Percentiles rank a stretch among this genome's conserved stretches.
Evolutionary conservation across 1,284 basidiomycete species (phyloP).

Genomic region (Moesziomyces antarcticus): DNA sequence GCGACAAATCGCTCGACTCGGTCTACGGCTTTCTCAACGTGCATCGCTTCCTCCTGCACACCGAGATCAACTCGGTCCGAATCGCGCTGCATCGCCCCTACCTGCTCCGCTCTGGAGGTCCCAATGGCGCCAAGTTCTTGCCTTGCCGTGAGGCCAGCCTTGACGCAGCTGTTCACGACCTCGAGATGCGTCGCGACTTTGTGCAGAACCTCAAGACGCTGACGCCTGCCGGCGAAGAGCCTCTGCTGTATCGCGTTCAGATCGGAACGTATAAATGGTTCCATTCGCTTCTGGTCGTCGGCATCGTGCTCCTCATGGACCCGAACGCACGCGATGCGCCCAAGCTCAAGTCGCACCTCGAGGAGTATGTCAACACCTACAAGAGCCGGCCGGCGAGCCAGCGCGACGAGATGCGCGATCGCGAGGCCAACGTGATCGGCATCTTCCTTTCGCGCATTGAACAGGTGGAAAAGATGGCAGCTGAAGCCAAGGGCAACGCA

Average conservation of each 20-base stretch:
- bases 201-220: slow-evolving; percentile 26
- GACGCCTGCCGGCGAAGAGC: slow-evolving; percentile 15
- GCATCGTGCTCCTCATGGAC: slow-evolving; percentile 56
- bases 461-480: slow-evolving; percentile 28
- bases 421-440: slow-evolving; percentile 52
- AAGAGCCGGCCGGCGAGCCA: slow-evolving; percentile 12
- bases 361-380: slow-evolving; percentile 40
- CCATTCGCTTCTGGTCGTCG: slow-evolving; percentile 55
- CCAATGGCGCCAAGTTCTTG: slow-evolving; percentile 38
- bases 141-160: slow-evolving; percentile 56
- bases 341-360: slow-evolving; percentile 44
- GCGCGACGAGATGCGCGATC: slow-evolving; percentile 57
- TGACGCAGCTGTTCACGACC: slow-evolving; percentile 53
- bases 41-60: slow-evolving; percentile 59
- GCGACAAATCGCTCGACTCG: slow-evolving; percentile 52
- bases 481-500: slow-evolving; percentile 2
- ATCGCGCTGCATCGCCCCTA: slow-evolving; percentile 59
- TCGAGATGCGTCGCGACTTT: slow-evolving; percentile 55
- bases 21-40: slow-evolving; percentile 53
- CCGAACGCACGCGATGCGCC: slow-evolving; percentile 47
- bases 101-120: slow-evolving; percentile 52
- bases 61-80: slow-evolving; percentile 57
- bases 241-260: slow-evolving; percentile 44
- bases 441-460: slow-evolving; percentile 53
- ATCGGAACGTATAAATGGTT: slow-evolving; percentile 61